Percentiles rank a stretch among this genome's conserved stretches.
Evolutionary conservation across 2,329 filamentous ascomycete species (phyloP).

Genomic region (Diplodia intermedia): DNA sequence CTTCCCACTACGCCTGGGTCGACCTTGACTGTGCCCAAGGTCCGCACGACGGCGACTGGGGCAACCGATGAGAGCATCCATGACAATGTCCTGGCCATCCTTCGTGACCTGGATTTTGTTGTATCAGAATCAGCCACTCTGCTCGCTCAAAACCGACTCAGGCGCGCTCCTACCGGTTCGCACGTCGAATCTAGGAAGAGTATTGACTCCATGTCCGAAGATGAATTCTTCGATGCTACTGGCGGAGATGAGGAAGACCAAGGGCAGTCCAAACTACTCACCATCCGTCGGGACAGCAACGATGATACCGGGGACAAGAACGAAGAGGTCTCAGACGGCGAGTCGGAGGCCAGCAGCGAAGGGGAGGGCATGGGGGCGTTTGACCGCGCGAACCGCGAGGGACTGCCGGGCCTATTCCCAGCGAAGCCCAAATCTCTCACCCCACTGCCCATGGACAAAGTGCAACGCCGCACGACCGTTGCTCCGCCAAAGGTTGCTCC

Average conservation of each 20-base stretch:
- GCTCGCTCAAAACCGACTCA: constrained; percentile 78
- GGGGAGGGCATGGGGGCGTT: constrained; percentile 57
- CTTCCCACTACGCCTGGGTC: constrained; percentile 41
- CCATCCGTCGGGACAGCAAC: constrained; percentile 75
- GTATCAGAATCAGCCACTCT: constrained; percentile 82
- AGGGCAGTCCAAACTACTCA: constrained; percentile 69
- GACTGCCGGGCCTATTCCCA: constrained; percentile 68
- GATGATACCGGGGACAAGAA: constrained; percentile 64
- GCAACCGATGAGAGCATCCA: constrained; percentile 66
- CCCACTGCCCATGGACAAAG: constrained; percentile 76
- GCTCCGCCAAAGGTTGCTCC: constrained; percentile 77
- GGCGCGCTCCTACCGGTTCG: constrained; percentile 65
- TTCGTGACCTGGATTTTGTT: constrained; percentile 83
- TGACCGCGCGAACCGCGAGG: constrained; percentile 44
- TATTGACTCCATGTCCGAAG: constrained; percentile 79
- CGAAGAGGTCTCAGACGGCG: constrained; percentile 57
- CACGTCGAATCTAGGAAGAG: constrained; percentile 63
- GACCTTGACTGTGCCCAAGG: constrained; percentile 47
- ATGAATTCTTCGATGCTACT: constrained; percentile 95
- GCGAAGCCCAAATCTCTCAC: constrained; percentile 74
- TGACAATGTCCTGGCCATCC: constrained; percentile 81
- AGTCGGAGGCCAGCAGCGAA: constrained; percentile 70
- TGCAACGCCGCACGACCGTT: constrained; percentile 74
- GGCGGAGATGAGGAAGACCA: constrained; percentile 53
- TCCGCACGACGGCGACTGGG: constrained; percentile 26